These are phyloP conservation scores for Neodidymelliopsis sp. DNA, from an alignment of 2,329 filamentous ascomycete species.

Conservation along the genomic window DNA sequence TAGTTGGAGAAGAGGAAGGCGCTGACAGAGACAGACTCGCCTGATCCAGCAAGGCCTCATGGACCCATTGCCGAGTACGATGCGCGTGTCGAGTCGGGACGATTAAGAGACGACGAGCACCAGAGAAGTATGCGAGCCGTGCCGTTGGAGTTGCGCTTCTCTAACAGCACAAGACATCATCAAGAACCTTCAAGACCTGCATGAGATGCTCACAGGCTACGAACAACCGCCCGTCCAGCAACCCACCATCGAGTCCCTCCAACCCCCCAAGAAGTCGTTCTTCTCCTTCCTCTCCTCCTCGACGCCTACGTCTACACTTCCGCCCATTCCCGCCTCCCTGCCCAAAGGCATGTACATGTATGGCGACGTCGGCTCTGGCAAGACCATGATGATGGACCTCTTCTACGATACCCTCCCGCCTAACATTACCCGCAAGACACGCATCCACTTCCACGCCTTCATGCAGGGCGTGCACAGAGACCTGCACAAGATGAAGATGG, in stretches of 20 bases:
- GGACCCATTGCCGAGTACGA: slow-evolving; percentile 92
- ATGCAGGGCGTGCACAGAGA: slow-evolving; percentile 98
- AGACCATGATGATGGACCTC: slow-evolving; percentile 99
- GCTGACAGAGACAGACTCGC: slow-evolving; percentile 25
- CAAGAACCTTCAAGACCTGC: slow-evolving; percentile 84
- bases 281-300: slow-evolving; percentile 68
- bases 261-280: slow-evolving; percentile 61
- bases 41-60: slow-evolving; percentile 22
- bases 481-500: slow-evolving; percentile 87
- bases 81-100: slow-evolving; percentile 74
- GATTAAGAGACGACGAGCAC: slow-evolving; percentile 85
- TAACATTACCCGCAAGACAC: slow-evolving; percentile 81
- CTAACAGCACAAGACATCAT: slow-evolving; percentile 72
- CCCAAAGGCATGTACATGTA: slow-evolving; percentile 94
- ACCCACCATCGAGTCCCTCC: slow-evolving; percentile 76
- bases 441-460: slow-evolving; percentile 99
- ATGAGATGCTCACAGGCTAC: slow-evolving; percentile 81
- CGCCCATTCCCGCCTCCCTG: slow-evolving; percentile 72
- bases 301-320: slow-evolving; percentile 47
- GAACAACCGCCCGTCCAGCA: slow-evolving; percentile 75
- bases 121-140: slow-evolving; percentile 75
- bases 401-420: slow-evolving; percentile 91
- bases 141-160: neutral
- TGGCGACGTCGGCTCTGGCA: slow-evolving; percentile 95
- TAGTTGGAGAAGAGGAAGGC: neutral